Evolutionary conservation across 2,329 filamentous ascomycete genomes (phyloP), one percentile per base, ranked within the genome.

Genomic region (Huntiella omanensis): DNA sequence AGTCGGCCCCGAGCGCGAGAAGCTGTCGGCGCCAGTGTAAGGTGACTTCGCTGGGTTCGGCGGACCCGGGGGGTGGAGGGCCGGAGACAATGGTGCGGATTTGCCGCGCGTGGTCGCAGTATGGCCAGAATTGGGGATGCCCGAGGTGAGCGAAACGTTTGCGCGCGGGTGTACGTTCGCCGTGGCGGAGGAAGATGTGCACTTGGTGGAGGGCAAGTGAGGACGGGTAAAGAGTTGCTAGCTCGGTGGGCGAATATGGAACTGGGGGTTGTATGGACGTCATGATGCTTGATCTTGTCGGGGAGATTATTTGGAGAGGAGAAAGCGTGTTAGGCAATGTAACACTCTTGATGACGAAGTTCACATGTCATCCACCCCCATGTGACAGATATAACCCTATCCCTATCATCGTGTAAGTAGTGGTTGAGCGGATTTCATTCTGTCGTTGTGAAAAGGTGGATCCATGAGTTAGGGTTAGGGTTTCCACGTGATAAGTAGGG

Each of bases 91-190:
- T 60, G 51, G 62, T 63, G 50, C 63, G 74, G 58, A 96, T 71
- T 53, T 80, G 77, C 49, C 75, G 73, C 16, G 82, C 83, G 47
- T 79, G 75, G 53, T 74, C 73, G 64, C 91, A 98, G 63, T 95
- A 96, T 1, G 91, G 85, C 91, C 91, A 98, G 62, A 77, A 78
- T 43, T 70, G 58, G 38, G 64, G 59, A n/a, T 80, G 68, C 8
- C 75, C 76, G 41, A 74, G 73, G 64, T 88, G 91, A 57, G 83
- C 74, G 60, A 98, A 95, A 35, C 91, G 80, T n/a, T 83, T 71
- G 49, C 77, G 82, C 22, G 96, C 83, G 22, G 88, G 88, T 5
- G 80, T 88, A 49, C 88, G 79, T 65, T 79, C 75, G 63, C 82
- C 82, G 62, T 87, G 82, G 49, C 82, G 78, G 56, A 86, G 72